phyloP scores from a whole-genome alignment of 2,329 filamentous ascomycete species.

The Colletotrichum liriopes region DNA sequence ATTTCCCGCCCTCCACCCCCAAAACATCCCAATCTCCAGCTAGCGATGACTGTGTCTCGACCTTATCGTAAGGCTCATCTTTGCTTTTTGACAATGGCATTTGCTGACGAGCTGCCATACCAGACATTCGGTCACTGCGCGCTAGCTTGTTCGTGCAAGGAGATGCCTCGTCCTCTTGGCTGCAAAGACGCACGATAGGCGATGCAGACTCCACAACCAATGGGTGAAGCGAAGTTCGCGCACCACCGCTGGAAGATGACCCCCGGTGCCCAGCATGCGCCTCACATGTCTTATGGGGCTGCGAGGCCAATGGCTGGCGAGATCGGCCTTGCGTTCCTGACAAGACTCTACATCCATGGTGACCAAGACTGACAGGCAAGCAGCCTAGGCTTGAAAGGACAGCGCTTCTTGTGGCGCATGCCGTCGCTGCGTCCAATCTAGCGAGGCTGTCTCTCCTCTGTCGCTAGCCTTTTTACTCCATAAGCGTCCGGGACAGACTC shows the following conservation, averaged over 20 bases:
- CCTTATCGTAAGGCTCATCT: slow-evolving; percentile 26
- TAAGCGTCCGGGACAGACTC: not conserved
- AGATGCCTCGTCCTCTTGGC: slow-evolving; percentile 11
- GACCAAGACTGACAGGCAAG: slow-evolving; percentile 8
- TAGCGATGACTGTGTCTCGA: slow-evolving; percentile 18
- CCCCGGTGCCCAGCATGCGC: slow-evolving; percentile 28
- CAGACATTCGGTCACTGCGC: slow-evolving; percentile 1
- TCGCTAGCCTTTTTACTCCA: not conserved
- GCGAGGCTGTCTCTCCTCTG: not conserved
- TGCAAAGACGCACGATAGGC: not conserved
- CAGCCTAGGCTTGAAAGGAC: slow-evolving; percentile 9
- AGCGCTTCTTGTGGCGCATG: slow-evolving; percentile 15
- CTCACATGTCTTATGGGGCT: slow-evolving; percentile 16
- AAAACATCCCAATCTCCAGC: slow-evolving; percentile 1
- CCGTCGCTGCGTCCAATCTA: slow-evolving; percentile 6
- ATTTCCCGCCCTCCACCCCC: slow-evolving; percentile 24
- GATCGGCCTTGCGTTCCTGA: slow-evolving; percentile 32
- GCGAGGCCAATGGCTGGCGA: slow-evolving; percentile 17
- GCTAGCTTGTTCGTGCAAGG: not conserved
- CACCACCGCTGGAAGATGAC: not conserved
- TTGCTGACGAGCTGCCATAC: slow-evolving; percentile 7
- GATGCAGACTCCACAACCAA: slow-evolving; percentile 1
- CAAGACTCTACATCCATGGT: slow-evolving; percentile 24
- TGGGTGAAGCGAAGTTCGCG: not conserved
- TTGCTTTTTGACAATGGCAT: slow-evolving; percentile 10